Base-by-base conservation (phyloP, 176 grass and related monocot species). In the Neostapfia colusana region DNA sequence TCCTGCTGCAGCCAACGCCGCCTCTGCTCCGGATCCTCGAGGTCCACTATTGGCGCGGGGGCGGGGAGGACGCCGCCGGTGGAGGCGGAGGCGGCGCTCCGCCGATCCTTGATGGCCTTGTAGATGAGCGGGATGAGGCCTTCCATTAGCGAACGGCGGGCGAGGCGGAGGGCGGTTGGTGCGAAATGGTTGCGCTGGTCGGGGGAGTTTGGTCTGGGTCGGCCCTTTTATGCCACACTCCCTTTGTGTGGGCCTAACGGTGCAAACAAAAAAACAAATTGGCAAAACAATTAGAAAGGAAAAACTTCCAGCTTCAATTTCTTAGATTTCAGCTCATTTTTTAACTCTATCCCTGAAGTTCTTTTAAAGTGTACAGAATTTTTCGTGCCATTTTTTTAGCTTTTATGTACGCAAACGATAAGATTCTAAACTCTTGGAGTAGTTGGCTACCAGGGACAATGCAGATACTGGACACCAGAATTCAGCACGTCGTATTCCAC, bases 121-220 rank as follows among this genome's bases (percentile, higher is more conserved):
- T 60, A 91, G 85, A 87, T 44, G 62, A 91, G 82, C 25, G 89
- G 85, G 73, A 91, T 62, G 76, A 87, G 76, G 46, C 89, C 89
- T 42, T 87, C 89, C 89, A 83, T 78, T 68, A 9, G 20, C 17
- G 73, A 13, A 14, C 6, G 12, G 67, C 27, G 67, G 39, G 26
- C 45, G 72, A 7, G 67, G 58, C 6, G 10, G 35, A 42, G 15
- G 2, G 3, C 17, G 58, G 74, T 82, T 73, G 67, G 67, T 77
- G 79, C 28, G 73, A 37, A 77, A 59, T 53, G 76, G 58, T 51
- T 42, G 79, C 1, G 15, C 66, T 66, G 6, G 31, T 15, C 21
- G 63, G 44, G 14, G 36, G 40, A 21, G 28, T 28, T 49, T 24
- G 43, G 70, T 51, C 46, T 35, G 10, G 51, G 21, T 42, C 10